Evolutionary conservation across 2,329 filamentous ascomycete genomes (phyloP), one percentile per base, ranked within the genome.

Genomic region (Diaporthe batatas): DNA sequence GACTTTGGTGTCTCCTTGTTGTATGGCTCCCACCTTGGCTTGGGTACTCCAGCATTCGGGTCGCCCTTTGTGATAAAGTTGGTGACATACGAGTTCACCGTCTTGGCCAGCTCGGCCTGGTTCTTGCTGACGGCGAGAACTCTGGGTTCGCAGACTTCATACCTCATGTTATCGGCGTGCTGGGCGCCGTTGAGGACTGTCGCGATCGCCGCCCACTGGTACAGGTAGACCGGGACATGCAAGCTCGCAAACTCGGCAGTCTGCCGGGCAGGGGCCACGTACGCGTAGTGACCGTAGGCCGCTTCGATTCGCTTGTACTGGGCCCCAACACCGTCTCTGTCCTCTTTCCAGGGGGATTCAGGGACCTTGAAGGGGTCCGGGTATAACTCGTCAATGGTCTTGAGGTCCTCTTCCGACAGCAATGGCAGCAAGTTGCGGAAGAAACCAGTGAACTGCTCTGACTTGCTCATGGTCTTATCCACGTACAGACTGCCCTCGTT

Each of bases 231-330:
- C 0, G 86, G 83, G 0, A 78, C 77, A 0, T 79, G 75, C 18
- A 18, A 25, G 67, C 71, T 57, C 79, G 32, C 86, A 42, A 82
- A 82, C 42, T 82, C 77, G 0, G 84, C 86, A 0, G 86, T 88
- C 75, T 89, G 87, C 0, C 86, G 82, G 0, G 87, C 86, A 0
- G 88, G 87, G 0, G 84, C 83, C 0, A 87, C 83, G 68, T 89
- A 89, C 0, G 87, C 87, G 68, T 88, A 90, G 73, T 89, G 85
- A 0, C 83, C 87, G 57, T 89, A 90, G 0, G 87, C 86, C 2
- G 85, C 85, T 74, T 89, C 87, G 3, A 88, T 81, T 2, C 87
- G 86, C 72, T 86, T 88, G 76, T 87, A 91, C 77, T 89, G 86
- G 0, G 82, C 68, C 0, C 88, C 88, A 0, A 89, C 81, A 0